Evolutionary conservation across 1,284 basidiomycete species (phyloP).

Genomic region (Cutaneotrichosporon arboriforme): DNA sequence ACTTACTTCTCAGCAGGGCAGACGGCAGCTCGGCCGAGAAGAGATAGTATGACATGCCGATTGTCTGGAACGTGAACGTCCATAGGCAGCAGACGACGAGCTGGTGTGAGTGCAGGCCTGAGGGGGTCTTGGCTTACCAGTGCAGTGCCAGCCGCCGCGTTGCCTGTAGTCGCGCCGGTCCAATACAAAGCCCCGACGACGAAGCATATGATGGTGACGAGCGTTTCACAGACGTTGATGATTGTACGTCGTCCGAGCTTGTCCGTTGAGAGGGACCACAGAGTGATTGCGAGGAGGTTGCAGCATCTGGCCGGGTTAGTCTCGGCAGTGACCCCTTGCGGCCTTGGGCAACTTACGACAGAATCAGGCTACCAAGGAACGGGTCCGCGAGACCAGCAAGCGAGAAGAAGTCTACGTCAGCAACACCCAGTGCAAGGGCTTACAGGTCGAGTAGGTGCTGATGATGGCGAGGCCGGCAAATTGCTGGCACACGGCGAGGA

Average conservation of each 20-base stretch:
- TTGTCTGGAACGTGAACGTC: slow-evolving; percentile 18
- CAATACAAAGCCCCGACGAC: slow-evolving; percentile 19
- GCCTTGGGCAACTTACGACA: slow-evolving; percentile 1
- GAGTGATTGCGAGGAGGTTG: slow-evolving; percentile 13
- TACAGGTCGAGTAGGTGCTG: slow-evolving; percentile 23
- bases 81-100: slow-evolving; percentile 24
- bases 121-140: neutral
- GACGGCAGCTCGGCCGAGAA: slow-evolving; percentile 27
- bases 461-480: slow-evolving; percentile 23
- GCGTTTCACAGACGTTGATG: slow-evolving; percentile 6
- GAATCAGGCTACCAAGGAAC: slow-evolving; percentile 23
- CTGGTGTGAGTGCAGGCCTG: slow-evolving; percentile 1
- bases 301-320: neutral
- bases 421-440: neutral
- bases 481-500: slow-evolving; percentile 14
- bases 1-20: slow-evolving; percentile 22
- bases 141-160: slow-evolving; percentile 11
- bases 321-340: neutral
- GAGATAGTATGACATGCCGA: slow-evolving; percentile 21
- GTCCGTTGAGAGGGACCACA: slow-evolving; percentile 14
- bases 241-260: slow-evolving; percentile 20
- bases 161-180: slow-evolving; percentile 16
- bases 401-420: slow-evolving; percentile 20
- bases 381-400: slow-evolving; percentile 24
- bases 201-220: slow-evolving; percentile 12